Base-by-base conservation (phyloP, 306 rosid genomes). In the Oemleria cerasiformis region DNA sequence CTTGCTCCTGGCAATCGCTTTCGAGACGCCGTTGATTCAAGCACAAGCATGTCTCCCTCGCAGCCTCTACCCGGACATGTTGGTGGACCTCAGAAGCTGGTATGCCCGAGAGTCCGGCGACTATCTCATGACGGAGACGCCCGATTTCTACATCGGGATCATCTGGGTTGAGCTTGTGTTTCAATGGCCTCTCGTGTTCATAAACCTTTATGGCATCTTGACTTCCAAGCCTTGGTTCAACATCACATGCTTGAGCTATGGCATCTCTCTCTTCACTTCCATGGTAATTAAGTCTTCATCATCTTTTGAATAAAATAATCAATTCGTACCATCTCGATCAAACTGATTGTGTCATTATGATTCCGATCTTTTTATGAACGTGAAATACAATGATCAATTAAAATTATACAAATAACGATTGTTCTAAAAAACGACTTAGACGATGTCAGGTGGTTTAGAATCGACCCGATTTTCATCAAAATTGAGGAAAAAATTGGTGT, bases 151-250 rank as follows among this genome's bases (percentile, higher is more conserved):
- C 42, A 12, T 73, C 3, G 76, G 76, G 17, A 60, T 73, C 50
- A 73, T 73, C 10, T 73, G 76, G 76, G 41, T 73, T 38, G 76
- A 73, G 70, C 70, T 73, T 73, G 23, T 73, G 1, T 20, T 73
- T 21, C 76, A 73, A 39, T 60, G 62, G 76, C 69, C 76, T 49
- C 51, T 73, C 16, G 68, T 62, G 58, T 45, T 72, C 19, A 38
- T 60, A 9, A 73, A 73, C 49, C 70, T 73, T 21, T 73, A 62
- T 20, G 69, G 51, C 41, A 48, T 73, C 56, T 49, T 49, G 69
- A 40, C 69, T 5, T 21, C 49, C 30, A 39, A 38, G 62, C 51
- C 43, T 20, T 73, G 76, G 75, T 59, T 59, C 75, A 72, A 60
- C 45, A 48, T 54, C 9, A 59, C 67, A 1, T 59, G 67, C 67